Conservation (phyloP, 2,329 filamentous ascomycete species). For the Dichotomopilus funicola region DNA sequence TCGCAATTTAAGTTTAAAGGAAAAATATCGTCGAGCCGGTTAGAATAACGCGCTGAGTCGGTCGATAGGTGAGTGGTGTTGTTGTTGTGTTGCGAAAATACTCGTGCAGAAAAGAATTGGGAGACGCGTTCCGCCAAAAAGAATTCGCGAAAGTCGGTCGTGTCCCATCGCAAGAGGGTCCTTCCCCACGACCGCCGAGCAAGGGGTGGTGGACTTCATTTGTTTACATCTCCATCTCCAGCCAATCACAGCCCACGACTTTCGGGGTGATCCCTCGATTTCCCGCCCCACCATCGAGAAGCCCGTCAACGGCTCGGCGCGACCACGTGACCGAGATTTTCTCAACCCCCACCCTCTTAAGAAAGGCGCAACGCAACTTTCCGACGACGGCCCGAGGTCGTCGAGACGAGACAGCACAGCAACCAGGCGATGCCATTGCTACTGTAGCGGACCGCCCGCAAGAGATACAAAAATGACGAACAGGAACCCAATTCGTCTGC, state of each 20-base stretch:
- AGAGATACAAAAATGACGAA: slow-evolving; percentile 22
- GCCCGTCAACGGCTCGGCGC: no score
- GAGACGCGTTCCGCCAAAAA: slow-evolving; percentile 6
- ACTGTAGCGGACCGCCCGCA: slow-evolving; percentile 1
- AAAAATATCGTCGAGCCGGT: background rate
- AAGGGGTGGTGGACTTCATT: slow-evolving; percentile 5
- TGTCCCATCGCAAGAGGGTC: slow-evolving; percentile 4
- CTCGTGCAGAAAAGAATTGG: background rate
- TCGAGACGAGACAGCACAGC: background rate
- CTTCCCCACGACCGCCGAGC: background rate
- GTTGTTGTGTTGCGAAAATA: no score
- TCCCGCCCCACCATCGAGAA: background rate
- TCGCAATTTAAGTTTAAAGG: slow-evolving; percentile 2
- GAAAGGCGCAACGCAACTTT: background rate
- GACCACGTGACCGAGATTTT: slow-evolving; percentile 21
- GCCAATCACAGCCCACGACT: slow-evolving; percentile 15
- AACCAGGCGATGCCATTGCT: slow-evolving; percentile 7
- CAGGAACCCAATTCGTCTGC: slow-evolving; percentile 50
- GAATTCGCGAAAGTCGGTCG: slow-evolving; percentile 1
- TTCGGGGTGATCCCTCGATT: background rate
- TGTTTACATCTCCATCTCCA: slow-evolving; percentile 22
- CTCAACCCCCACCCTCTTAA: slow-evolving; percentile 1
- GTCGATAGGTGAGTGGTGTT: no score
- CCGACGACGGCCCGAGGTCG: background rate
- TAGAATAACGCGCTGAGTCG: no score